phyloP scores from a whole-genome alignment of 2,329 filamentous ascomycete species.

The Dactylellina leptospora region DNA sequence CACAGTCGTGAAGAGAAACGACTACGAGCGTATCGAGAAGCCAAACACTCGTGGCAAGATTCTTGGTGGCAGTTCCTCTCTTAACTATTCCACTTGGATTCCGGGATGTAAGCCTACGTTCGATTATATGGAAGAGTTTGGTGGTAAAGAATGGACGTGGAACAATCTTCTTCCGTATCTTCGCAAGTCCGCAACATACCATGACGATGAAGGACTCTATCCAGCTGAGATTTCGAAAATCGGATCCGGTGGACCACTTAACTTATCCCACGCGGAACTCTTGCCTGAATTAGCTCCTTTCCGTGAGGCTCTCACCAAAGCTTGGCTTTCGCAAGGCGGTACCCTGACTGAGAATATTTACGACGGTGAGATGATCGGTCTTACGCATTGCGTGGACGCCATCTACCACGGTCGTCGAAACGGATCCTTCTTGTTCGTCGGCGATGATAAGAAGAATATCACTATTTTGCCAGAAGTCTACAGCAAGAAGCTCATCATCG shows the following conservation, averaged over 20 bases:
- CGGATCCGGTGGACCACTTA: conserved; percentile 30
- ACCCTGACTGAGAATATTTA: conserved; percentile 67
- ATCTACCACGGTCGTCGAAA: conserved; percentile 69
- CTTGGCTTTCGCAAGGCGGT: conserved; percentile 67
- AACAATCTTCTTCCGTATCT: conserved; percentile 59
- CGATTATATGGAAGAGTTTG: conserved; percentile 59
- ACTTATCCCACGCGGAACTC: conserved; percentile 60
- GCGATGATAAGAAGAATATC: conserved; percentile 66
- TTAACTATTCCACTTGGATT: conserved; percentile 74
- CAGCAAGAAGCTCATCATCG: conserved; percentile 67
- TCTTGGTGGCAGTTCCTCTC: conserved; percentile 68
- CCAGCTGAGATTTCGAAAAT: conserved; percentile 39
- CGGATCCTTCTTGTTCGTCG: conserved; percentile 65
- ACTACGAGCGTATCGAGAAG: conserved; percentile 71
- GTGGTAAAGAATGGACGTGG: conserved; percentile 68
- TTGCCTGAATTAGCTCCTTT: conserved; percentile 51
- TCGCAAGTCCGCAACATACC: conserved; percentile 68
- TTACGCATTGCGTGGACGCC: conserved; percentile 66
- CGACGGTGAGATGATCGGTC: conserved; percentile 66
- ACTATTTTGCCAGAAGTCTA: conserved; percentile 64
- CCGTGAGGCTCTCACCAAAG: conserved; percentile 64
- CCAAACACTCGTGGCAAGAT: conserved; percentile 68
- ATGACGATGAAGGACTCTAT: conserved; percentile 63
- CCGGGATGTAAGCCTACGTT: conserved; percentile 64
- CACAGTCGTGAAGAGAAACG: conserved; percentile 68